phyloP scores from a whole-genome alignment of 768 basidiomycete genomes.

The Pleurotus pulmonarius region DNA sequence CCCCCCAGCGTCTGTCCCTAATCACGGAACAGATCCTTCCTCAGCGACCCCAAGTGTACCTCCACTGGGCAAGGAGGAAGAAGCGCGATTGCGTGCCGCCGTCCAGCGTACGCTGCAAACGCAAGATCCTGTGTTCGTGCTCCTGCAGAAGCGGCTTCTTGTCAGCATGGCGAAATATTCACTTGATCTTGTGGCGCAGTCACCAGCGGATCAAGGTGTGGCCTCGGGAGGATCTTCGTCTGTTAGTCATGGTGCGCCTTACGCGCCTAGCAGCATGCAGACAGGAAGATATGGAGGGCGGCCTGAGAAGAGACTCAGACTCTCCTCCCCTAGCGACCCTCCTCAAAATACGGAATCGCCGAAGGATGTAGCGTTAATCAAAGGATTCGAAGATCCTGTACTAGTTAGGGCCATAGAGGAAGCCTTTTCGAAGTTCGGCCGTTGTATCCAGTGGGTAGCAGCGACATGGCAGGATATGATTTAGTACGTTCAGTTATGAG shows the following conservation, averaged over 20 bases:
- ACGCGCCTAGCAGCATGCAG: conserved; percentile 22
- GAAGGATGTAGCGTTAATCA: conserved; percentile 25
- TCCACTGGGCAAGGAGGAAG: conserved; percentile 35
- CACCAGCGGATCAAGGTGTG: conserved; percentile 13
- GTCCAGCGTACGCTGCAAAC: conserved; percentile 61
- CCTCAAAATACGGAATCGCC: neutral
- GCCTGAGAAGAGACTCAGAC: neutral
- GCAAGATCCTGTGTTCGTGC: conserved; percentile 61
- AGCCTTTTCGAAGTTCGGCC: conserved; percentile 33
- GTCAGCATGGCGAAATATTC: conserved; percentile 29
- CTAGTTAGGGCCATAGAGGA: conserved; percentile 42
- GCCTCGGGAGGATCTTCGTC: conserved; percentile 2
- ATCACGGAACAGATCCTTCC: conserved; percentile 1
- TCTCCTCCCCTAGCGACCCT: conserved; percentile 10
- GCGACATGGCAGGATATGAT: conserved; percentile 50
- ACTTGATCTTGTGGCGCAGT: conserved; percentile 3
- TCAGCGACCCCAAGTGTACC: conserved; percentile 1
- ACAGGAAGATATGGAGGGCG: conserved; percentile 22
- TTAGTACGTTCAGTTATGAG: conserved; percentile 7
- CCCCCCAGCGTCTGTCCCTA: neutral
- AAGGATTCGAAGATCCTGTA: conserved; percentile 67
- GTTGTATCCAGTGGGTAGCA: conserved; percentile 50
- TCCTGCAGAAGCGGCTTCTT: conserved; percentile 59
- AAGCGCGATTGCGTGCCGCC: conserved; percentile 49
- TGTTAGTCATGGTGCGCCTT: neutral